Evolutionary conservation across 805 yeast genomes (phyloP), one percentile per base, ranked within the genome.

Genomic region (Myxozyma geophila): DNA sequence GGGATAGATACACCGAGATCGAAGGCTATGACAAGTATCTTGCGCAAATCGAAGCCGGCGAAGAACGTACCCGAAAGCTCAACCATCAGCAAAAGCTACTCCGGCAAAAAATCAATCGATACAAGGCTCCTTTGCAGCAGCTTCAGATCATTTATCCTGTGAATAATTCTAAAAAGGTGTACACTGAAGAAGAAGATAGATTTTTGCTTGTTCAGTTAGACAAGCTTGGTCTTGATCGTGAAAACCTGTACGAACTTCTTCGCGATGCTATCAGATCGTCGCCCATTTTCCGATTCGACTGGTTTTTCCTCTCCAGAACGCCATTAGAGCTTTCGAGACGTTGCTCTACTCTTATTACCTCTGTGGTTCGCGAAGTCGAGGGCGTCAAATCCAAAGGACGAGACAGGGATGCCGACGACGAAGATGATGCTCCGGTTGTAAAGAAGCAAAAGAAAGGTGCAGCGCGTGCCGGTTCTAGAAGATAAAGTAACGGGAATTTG

Each of bases 11-110:
- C 72, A 80, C 83, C 55, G 89, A 87, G 69, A 87, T 95, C 66
- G 98, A 93, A 40, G 96, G 97, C 10, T 88, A 87, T 76, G 99
- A 95, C 69, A 83, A 90, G 67, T 90, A 88, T 75, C 77, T 92
- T 59, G 79, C 82, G 19, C 93, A 87, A 71, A 90, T 95, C 65
- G 96, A 92, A 72, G 81, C 83, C 2, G 99, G 98, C 15, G 98
- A 95, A 74, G 97, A 92, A 65, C 88, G 84, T 74, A 82, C 89
- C 33, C 79, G 85, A 53, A 86, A 84, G 70, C 73, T 82, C 9
- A 83, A 82, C 70, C 77, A 86, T 39, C 97, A 92, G 72, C 89
- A 86, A 73, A 96, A 90, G 75, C 83, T 90, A 19, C 79, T 95
- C 60, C 83, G 92, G 71, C 80, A 88, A 65, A 92, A 93, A 74